Percentiles rank a stretch among this genome's conserved stretches.
Conservation (phyloP, 116 monocot genomes). For the Posidonia oceanica region DNA sequence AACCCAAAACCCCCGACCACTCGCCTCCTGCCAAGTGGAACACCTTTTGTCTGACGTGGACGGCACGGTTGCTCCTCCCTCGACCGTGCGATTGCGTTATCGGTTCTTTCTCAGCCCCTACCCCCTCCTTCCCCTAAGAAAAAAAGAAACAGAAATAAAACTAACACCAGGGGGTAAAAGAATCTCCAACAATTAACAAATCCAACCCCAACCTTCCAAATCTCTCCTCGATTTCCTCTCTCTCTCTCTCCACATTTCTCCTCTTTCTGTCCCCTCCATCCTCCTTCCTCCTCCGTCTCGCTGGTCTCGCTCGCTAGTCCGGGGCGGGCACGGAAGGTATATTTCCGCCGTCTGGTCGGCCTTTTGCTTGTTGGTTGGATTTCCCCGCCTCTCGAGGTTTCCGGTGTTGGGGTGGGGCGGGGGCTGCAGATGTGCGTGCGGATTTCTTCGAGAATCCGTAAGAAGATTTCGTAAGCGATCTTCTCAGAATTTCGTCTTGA, state of each 20-base stretch:
- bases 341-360: neutral
- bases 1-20: no score
- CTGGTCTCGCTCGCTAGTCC: no score
- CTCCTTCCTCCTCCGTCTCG: no score
- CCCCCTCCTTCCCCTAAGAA: no score
- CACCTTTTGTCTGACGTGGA: no score
- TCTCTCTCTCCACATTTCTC: neutral
- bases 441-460: no score
- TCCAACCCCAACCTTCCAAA: neutral
- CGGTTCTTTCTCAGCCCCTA: neutral
- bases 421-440: no score
- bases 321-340: neutral
- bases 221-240: neutral
- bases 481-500: no score
- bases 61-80: neutral
- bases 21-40: no score
- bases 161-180: no score
- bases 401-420: neutral
- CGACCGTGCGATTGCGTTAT: neutral
- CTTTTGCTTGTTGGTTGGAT: neutral
- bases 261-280: no score
- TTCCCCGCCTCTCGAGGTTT: neutral
- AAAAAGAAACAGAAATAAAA: neutral
- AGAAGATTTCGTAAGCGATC: neutral
- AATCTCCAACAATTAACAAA: no score